Percentiles rank a stretch among this genome's conserved stretches.
Conservation (phyloP, 495 filamentous ascomycete genomes). For the Penicillium longicatenatum region DNA sequence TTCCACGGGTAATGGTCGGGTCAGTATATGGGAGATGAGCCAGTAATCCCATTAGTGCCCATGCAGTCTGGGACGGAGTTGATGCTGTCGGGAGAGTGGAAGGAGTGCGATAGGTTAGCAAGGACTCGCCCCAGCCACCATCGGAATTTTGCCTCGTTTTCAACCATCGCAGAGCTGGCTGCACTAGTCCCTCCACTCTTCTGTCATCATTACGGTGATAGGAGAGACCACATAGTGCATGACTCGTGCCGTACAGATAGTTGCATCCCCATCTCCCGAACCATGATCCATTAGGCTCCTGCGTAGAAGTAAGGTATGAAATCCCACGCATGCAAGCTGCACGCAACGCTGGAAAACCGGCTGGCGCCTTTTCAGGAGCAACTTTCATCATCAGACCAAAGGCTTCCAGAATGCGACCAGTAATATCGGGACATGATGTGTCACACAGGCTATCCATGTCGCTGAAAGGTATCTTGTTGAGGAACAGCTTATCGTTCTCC, state of each 20-base stretch:
- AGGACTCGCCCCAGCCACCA: constrained; percentile 40
- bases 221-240: constrained; percentile 32
- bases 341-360: neutral
- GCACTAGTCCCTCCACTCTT: too few relatives aligned
- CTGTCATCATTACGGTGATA: constrained; percentile 7
- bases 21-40: constrained; percentile 17
- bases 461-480: constrained; percentile 45
- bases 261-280: constrained; percentile 43
- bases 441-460: constrained; percentile 47
- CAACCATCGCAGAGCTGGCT: constrained; percentile 23
- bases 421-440: constrained; percentile 37
- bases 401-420: constrained; percentile 39
- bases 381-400: constrained; percentile 34
- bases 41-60: constrained; percentile 36
- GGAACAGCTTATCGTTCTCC: constrained; percentile 38
- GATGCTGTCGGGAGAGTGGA: constrained; percentile 1
- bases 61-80: constrained; percentile 39
- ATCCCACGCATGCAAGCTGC: neutral
- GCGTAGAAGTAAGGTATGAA: constrained; percentile 8
- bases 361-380: neutral
- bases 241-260: constrained; percentile 41
- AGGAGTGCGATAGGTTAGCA: constrained; percentile 28
- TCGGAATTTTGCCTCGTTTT: constrained; percentile 33
- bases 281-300: constrained; percentile 35
- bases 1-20: neutral